phyloP scores from a whole-genome alignment of 139 green algal species.

The Yamagishiella unicocca region DNA sequence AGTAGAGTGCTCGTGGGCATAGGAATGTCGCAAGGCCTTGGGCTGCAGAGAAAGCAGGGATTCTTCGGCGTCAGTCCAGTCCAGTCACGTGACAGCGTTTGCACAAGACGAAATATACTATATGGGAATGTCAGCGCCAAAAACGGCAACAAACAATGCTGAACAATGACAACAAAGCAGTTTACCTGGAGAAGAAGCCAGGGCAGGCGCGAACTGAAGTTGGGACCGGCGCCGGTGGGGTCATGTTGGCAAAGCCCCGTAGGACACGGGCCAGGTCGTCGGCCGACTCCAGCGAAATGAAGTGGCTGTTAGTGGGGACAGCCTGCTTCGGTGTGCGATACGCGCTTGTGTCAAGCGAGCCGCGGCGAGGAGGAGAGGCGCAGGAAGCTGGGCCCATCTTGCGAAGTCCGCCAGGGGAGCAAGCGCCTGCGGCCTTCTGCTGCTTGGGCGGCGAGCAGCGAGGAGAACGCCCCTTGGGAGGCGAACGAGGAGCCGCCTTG shows the following conservation, averaged over 20 bases:
- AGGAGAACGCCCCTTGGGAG: slow-evolving; percentile 25
- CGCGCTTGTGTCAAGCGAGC: not conserved
- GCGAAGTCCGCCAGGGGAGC: not conserved
- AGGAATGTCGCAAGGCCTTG: slow-evolving; percentile 23
- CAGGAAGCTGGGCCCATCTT: not conserved
- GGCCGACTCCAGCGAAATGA: slow-evolving; percentile 8
- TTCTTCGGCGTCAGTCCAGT: too few relatives aligned
- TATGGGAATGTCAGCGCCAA: not conserved
- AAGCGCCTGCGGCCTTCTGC: not conserved
- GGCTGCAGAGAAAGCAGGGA: not conserved
- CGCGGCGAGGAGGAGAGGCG: not conserved
- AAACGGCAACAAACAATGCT: not conserved
- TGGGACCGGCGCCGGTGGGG: too few relatives aligned
- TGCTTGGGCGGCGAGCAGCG: slow-evolving; percentile 33
- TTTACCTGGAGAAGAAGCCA: slow-evolving; percentile 34
- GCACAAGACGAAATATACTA: too few relatives aligned
- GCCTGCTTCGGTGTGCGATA: not conserved
- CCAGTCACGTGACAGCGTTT: too few relatives aligned
- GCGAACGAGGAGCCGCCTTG: slow-evolving; percentile 11
- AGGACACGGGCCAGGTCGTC: slow-evolving; percentile 36
- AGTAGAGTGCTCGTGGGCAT: slow-evolving; percentile 26
- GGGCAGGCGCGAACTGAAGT: slow-evolving; percentile 2
- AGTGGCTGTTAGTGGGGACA: not conserved
- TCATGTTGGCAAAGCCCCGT: not conserved
- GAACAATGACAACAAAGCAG: not conserved